A percentile compares a stretch with the other conserved stretches of the same genome.
Evolutionary conservation across 495 filamentous ascomycete genomes (phyloP).

Genomic region (Polyplosphaeria fusca): DNA sequence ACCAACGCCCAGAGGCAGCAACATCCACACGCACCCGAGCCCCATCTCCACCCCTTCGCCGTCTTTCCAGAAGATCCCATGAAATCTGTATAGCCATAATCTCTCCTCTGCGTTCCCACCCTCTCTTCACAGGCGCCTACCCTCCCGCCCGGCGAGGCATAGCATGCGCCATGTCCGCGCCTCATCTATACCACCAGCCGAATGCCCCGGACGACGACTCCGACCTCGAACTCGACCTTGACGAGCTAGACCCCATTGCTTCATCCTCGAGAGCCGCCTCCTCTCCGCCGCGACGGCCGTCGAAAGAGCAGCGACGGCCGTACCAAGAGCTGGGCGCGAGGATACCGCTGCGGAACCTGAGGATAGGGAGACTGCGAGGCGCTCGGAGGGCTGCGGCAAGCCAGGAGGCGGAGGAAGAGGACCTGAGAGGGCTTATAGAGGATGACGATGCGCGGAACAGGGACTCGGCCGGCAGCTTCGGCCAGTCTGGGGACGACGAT

Average conservation of each 20-base stretch:
- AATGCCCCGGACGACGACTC: conserved; percentile 35
- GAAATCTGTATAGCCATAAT: background rate
- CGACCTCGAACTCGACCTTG: conserved; percentile 42
- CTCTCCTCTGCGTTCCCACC: background rate
- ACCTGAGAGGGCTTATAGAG: conserved; percentile 34
- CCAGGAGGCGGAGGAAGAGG: conserved; percentile 34
- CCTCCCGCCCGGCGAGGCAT: no score
- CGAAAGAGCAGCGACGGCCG: conserved; percentile 22
- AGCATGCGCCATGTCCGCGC: conserved; percentile 41
- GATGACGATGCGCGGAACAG: conserved; percentile 36
- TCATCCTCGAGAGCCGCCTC: conserved; percentile 13
- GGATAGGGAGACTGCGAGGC: conserved; percentile 34
- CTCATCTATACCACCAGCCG: conserved; percentile 38
- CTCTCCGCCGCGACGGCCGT: conserved; percentile 19
- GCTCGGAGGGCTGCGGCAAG: conserved; percentile 14
- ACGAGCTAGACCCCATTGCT: conserved; percentile 43
- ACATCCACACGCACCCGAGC: background rate
- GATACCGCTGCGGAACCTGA: conserved; percentile 43
- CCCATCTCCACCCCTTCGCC: no score
- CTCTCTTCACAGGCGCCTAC: background rate
- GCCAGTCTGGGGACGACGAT: conserved; percentile 36
- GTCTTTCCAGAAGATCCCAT: no score
- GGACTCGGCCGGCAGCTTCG: conserved; percentile 32
- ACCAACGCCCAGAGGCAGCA: conserved; percentile 8
- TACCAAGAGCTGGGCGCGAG: conserved; percentile 35